Evolutionary conservation across 1,284 basidiomycete species (phyloP), one percentile per base, ranked within the genome.

Genomic region (Tilletia setariae): DNA sequence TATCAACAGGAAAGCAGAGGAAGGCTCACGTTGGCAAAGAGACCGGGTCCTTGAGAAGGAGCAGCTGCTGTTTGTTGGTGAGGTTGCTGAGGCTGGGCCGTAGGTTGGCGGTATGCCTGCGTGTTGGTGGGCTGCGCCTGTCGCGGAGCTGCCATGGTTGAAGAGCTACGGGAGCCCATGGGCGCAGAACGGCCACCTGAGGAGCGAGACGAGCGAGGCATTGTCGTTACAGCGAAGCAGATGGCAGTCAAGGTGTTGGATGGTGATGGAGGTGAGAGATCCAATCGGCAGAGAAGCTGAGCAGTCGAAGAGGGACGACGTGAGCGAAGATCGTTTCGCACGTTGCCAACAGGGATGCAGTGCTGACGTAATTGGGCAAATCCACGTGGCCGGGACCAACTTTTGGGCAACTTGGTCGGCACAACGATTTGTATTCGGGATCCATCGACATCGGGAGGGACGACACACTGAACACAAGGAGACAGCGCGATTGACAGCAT

Each of bases 151-250:
- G 79, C 76, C 77, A 79, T 81, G 63, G 80, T 80, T 71, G 79
- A 77, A 40, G 77, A 76, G 46, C 80, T 78, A 25, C 80, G 77
- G 44, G 76, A 71, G 64, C 79, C 78, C 19, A 73, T 67, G 7
- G 79, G 79, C 7, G 77, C 76, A 4, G 78, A 74, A 51, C 78
- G 78, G 16, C 75, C 68, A 61, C 68, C 70, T 42, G 73, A 68
- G 32, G 71, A 73, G 30, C 77, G 75, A 61, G 72, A 73, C 61
- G 77, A 79, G 66, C 79, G 79, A 72, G 80, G 79, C 80, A 82
- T 82, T 35, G 9, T 76, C n/a, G 65, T 46, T 32, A 21, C 19
- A n/a, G 46, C 21, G 35, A 28, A 9, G 64, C 51, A 42, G 16
- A 43, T 63, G 46, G 4, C 51, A 49, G 32, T 19, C 6, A 23